phyloP scores from a whole-genome alignment of 495 filamentous ascomycete genomes.

The Tuber borchii region DNA sequence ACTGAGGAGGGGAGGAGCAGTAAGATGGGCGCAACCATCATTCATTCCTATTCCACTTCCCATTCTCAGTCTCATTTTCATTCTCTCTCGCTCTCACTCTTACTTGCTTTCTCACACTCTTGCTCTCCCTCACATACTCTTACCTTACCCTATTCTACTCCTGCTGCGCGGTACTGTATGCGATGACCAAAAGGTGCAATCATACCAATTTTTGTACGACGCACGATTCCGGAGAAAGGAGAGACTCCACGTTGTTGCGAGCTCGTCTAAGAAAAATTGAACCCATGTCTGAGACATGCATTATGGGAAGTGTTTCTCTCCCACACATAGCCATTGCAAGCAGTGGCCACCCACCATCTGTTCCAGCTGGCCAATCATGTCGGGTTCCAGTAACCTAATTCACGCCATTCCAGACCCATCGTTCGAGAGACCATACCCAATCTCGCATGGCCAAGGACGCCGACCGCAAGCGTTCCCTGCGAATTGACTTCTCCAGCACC shows the following conservation, averaged over 20 bases:
- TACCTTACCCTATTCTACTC: not conserved
- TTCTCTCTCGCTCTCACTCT: not conserved
- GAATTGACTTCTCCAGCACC: slow-evolving; percentile 32
- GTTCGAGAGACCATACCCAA: slow-evolving; percentile 33
- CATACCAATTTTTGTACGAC: slow-evolving; percentile 18
- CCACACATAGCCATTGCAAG: slow-evolving; percentile 21
- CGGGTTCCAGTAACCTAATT: slow-evolving; percentile 38
- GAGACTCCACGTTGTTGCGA: slow-evolving; percentile 26
- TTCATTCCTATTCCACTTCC: not conserved
- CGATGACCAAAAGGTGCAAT: slow-evolving; percentile 8
- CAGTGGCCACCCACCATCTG: slow-evolving; percentile 28
- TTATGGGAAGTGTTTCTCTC: slow-evolving; percentile 14
- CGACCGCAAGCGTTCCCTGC: slow-evolving; percentile 32
- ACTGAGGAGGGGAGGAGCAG: not conserved
- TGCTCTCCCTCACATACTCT: not conserved
- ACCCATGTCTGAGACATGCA: slow-evolving; percentile 29
- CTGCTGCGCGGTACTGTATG: not conserved
- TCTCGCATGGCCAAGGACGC: slow-evolving; percentile 38
- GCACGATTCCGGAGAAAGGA: slow-evolving; percentile 27
- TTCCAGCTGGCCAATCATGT: slow-evolving; percentile 26
- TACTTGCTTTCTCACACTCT: not conserved
- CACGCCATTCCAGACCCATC: slow-evolving; percentile 37
- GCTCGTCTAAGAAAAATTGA: slow-evolving; percentile 15
- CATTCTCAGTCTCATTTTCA: not conserved
- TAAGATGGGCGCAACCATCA: not conserved